These are phyloP conservation scores for Coemansia sp. DNA, from an alignment of 192 early-diverging fungal species.

Conservation along the genomic window DNA sequence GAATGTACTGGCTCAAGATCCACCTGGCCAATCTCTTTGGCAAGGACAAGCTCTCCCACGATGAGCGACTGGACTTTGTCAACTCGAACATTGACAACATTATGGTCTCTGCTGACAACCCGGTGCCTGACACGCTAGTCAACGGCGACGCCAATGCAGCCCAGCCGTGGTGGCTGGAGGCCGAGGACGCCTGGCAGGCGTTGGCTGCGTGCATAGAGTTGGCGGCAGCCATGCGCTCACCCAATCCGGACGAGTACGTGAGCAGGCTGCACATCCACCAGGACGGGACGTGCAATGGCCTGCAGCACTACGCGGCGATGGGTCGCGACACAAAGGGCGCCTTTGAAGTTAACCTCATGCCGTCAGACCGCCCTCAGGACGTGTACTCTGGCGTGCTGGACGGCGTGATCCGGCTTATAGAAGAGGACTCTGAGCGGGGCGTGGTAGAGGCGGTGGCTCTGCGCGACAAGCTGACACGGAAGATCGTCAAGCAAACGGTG, in stretches of 20 bases:
- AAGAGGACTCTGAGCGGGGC: slow-evolving; percentile 68
- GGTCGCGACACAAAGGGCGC: slow-evolving; percentile 92
- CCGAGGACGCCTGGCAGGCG: slow-evolving; percentile 94
- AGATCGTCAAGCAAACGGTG: slow-evolving; percentile 98
- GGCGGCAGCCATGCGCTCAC: slow-evolving; percentile 69
- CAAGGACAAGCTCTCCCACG: slow-evolving; percentile 90
- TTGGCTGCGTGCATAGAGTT: slow-evolving; percentile 90
- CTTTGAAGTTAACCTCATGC: slow-evolving; percentile 84
- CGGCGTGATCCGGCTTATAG: slow-evolving; percentile 68
- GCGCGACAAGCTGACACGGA: slow-evolving; percentile 76
- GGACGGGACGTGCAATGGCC: slow-evolving; percentile 97
- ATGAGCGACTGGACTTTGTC: slow-evolving; percentile 76
- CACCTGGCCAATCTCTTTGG: slow-evolving; percentile 93
- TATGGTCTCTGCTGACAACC: slow-evolving; percentile 81
- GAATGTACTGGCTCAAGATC: slow-evolving; percentile 93
- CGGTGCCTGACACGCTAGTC: slow-evolving; percentile 58
- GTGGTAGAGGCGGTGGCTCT: slow-evolving; percentile 67
- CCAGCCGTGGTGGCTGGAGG: slow-evolving; percentile 84
- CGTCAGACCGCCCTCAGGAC: slow-evolving; percentile 86
- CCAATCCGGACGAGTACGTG: slow-evolving; percentile 70
- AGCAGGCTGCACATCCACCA: slow-evolving; percentile 90
- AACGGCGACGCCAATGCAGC: slow-evolving; percentile 50
- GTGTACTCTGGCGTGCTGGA: slow-evolving; percentile 92
- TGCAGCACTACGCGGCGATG: slow-evolving; percentile 98
- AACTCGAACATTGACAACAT: slow-evolving; percentile 80